Evolutionary conservation across 371 early-diverging fungal species (phyloP).

Genomic region (Rhizopus delemar): DNA sequence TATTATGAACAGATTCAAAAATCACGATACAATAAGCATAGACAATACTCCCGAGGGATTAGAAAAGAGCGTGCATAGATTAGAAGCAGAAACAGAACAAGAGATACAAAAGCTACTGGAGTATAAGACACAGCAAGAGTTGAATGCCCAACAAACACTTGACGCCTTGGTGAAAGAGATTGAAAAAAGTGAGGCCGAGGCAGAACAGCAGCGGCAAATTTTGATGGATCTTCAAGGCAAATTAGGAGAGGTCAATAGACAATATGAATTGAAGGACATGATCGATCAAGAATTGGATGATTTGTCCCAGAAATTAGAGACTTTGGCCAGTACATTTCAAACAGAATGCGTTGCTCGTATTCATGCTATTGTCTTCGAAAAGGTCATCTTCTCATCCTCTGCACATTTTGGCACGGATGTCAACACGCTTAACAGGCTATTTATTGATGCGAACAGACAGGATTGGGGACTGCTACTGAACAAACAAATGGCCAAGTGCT

Average conservation of each 20-base stretch:
- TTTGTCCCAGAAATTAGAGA: neutral
- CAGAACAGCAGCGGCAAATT: neutral
- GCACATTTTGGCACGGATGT: conserved; percentile 1
- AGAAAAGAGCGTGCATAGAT: neutral
- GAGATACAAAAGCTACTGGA: neutral
- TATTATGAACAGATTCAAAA: neutral
- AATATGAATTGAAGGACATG: neutral
- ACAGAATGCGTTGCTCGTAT: neutral
- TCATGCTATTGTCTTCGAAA: neutral
- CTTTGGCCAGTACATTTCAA: neutral
- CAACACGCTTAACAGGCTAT: neutral
- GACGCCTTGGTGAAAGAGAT: neutral
- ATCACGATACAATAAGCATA: neutral
- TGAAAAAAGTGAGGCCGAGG: neutral
- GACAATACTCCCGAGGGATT: neutral
- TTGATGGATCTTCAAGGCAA: neutral
- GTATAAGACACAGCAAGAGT: neutral
- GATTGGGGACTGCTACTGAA: neutral
- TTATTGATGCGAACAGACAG: neutral
- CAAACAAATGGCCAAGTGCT: conserved; percentile 1
- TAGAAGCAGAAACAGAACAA: neutral
- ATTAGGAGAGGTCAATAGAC: neutral
- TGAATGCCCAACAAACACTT: neutral
- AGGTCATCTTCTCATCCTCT: neutral
- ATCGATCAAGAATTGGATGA: neutral